Evolutionary conservation across 1,284 basidiomycete species (phyloP).

Genomic region (Porogramme epimiltina): DNA sequence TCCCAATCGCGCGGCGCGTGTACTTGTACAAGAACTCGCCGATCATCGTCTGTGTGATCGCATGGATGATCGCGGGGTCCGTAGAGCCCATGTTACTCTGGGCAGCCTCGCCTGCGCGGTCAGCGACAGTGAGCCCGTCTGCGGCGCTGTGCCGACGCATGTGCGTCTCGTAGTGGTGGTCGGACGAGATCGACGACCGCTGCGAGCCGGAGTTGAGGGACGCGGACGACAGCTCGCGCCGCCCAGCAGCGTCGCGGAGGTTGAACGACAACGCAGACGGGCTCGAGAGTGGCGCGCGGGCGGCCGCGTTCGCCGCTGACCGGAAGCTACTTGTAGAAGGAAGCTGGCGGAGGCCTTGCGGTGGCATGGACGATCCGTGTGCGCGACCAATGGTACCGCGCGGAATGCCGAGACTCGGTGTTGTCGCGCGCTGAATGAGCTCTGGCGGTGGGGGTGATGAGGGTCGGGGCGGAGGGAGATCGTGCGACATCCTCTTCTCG

Average conservation of each 20-base stretch:
- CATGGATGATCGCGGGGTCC: slow-evolving; percentile 88
- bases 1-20: slow-evolving; percentile 88
- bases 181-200: slow-evolving; percentile 78
- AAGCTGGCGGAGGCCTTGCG: slow-evolving; percentile 66
- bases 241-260: slow-evolving; percentile 49
- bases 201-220: slow-evolving; percentile 69
- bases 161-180: slow-evolving; percentile 52
- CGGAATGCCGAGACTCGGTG: slow-evolving; percentile 75
- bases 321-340: slow-evolving; percentile 82
- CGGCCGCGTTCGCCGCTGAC: slow-evolving; percentile 62
- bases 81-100: slow-evolving; percentile 48
- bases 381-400: slow-evolving; percentile 51
- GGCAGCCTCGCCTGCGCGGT: slow-evolving; percentile 36
- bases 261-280: slow-evolving; percentile 44
- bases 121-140: slow-evolving; percentile 22
- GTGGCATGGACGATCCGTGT: slow-evolving; percentile 72
- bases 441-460: slow-evolving; percentile 89
- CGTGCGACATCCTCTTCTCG: slow-evolving; percentile 59
- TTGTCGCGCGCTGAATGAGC: slow-evolving; percentile 84
- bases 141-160: slow-evolving; percentile 32
- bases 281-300: slow-evolving; percentile 47
- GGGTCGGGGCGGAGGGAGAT: slow-evolving; percentile 76
- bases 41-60: slow-evolving; percentile 99
- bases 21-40: slow-evolving; percentile 99
- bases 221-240: slow-evolving; percentile 60